Evolutionary conservation across 1,139 yeast genomes (phyloP).

Genomic region (Ogataea hybrid): DNA sequence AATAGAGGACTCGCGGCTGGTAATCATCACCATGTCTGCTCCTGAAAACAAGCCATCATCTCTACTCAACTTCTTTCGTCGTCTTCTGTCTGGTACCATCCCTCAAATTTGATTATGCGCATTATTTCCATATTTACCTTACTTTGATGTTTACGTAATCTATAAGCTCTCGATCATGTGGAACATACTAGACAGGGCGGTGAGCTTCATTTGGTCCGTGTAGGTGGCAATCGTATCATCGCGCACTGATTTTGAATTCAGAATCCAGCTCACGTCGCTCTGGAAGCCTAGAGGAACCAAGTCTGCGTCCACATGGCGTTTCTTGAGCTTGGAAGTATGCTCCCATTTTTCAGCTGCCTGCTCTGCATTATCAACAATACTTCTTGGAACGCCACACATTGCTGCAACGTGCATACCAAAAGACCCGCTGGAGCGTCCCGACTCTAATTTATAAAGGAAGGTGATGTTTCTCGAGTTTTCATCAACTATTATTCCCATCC

Average conservation of each 20-base stretch:
- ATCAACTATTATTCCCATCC: slow-evolving; percentile 91
- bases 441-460: slow-evolving; percentile 80
- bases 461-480: slow-evolving; percentile 79
- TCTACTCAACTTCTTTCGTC: not conserved
- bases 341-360: slow-evolving; percentile 79
- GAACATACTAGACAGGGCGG: slow-evolving; percentile 50
- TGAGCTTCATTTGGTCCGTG: slow-evolving; percentile 42
- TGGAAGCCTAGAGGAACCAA: slow-evolving; percentile 68
- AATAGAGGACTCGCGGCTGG: slow-evolving; percentile 12
- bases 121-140: not conserved
- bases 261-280: slow-evolving; percentile 67
- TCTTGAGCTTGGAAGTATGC: slow-evolving; percentile 73
- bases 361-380: slow-evolving; percentile 78
- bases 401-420: slow-evolving; percentile 99
- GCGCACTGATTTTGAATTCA: slow-evolving; percentile 35
- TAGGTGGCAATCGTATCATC: slow-evolving; percentile 46
- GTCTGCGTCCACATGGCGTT: slow-evolving; percentile 33
- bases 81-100: slow-evolving; percentile 1
- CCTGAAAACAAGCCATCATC: not conserved
- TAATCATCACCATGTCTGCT: not conserved
- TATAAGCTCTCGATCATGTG: slow-evolving; percentile 43
- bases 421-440: slow-evolving; percentile 90
- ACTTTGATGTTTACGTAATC: not conserved
- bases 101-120: not conserved
- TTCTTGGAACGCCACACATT: slow-evolving; percentile 88